Base-by-base conservation (phyloP, 768 basidiomycete species). In the Pisolithus microcarpus region DNA sequence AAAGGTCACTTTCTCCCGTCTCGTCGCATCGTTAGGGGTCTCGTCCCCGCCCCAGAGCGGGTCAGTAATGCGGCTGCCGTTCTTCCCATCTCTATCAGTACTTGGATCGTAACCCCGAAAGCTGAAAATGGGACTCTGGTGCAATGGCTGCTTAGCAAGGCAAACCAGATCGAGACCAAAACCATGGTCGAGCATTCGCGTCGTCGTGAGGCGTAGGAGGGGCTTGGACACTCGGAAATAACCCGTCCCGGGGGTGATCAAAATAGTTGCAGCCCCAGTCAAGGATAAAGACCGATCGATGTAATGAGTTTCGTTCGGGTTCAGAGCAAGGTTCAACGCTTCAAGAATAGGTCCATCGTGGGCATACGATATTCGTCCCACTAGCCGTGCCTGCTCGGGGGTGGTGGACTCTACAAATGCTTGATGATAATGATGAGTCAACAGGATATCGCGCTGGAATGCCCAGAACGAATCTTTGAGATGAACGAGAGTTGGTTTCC, bases 291-390 rank as follows among this genome's bases (percentile, higher is more conserved):
- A 96, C 18, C 96, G 84, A 65, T 98, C 96, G 56, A 98, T 84
- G 63, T 96, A 94, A 64, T 96, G 91, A 2, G 86, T 89, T 68
- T 98, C 95, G 15, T 86, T 86, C 0, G 94, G 90, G 61, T 92
- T 95, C 15, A 97, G 77, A 0, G 84, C 89, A 42, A 99, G 77
- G 61, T 98, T 98, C 47, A 98, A 75, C 1, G 92, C 91, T 67
- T 98, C 96, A 5, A 98, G 78, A n/a, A 98, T 75, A 38, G 93
- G 93, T 1, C 93, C 92, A 56, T 98, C 93, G 59, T 95, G 91
- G 0, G 96, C 95, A 64, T 79, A 83, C 0, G 87, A 90, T 28
- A 94, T 71, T 26, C 77, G 76, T 2, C 92, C 92, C 11, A 91
- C 80, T 13, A 93, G 74, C 15, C 87, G 80, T 42, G 77, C 79